Base-by-base conservation (phyloP, 2,329 filamentous ascomycete species). In the Aspergillus sp. region DNA sequence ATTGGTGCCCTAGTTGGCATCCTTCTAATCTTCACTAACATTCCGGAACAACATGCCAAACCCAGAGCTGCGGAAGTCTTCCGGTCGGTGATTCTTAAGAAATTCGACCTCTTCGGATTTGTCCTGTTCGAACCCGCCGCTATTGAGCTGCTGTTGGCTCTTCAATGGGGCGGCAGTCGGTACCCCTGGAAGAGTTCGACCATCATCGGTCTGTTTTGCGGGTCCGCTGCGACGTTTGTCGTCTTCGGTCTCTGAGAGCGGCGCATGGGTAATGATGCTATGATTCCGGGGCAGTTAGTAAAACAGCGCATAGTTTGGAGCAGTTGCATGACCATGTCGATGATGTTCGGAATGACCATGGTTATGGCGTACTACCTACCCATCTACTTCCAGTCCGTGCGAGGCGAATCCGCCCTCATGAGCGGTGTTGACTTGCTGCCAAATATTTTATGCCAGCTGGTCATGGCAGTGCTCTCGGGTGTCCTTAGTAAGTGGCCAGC, bases 151-250 rank as follows among this genome's bases (percentile, higher is more conserved):
- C 73, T 87, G 8, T 76, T 87, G 3, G 84, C 83, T 7, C 74
- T 87, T 39, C 81, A 86, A 65, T 86, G 82, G 81, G 85, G 84
- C 13, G 85, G 85, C 8, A 74, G 79, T 41, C 70, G 80, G 23
- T 81, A 83, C 57, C 54, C 83, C 3, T 87, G 84, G 84, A 75
- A 70, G 59, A 78, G 58, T 13, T 48, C 64, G 0, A 76, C 71
- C 71, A 78, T 11, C n/a, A 82, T 70, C 1, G 69, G 77, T 19
- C 78, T 85, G 70, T 71, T 77, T 15, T 58, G 70, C 58, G 63
- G 64, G 1, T 66, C 68, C 0, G 54, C 60, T 4, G 44, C 56
- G 7, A 63, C 64, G 2, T 58, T 52, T 1, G 8, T 62, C 1
- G 42, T 60, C 3, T 66, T 66, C 32, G 32, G 62, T 2, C 19